A percentile compares a stretch with the other conserved stretches of the same genome.
These are phyloP conservation scores for Mortierella sp. DNA, from an alignment of 371 early-diverging fungal species.

Conservation along the genomic window DNA sequence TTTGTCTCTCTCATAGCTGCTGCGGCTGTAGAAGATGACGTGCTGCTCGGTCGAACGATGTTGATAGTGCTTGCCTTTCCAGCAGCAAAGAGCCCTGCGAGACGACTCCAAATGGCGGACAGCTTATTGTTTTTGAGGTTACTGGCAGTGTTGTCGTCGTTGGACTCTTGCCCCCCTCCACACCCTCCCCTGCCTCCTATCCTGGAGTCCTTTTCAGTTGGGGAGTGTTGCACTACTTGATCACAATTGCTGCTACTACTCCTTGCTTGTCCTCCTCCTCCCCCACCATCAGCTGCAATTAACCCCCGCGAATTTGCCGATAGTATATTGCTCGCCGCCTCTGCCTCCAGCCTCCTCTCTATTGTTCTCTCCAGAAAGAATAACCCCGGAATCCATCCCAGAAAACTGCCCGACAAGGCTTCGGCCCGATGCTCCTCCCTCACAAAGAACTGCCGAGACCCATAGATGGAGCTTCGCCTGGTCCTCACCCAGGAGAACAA, in stretches of 20 bases:
- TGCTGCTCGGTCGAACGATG: background rate
- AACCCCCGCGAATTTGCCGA: background rate
- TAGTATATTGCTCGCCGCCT: background rate
- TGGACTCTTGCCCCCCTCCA: background rate
- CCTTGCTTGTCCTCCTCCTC: background rate
- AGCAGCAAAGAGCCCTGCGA: background rate
- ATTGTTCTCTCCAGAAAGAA: constrained; percentile 19
- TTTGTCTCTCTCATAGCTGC: background rate
- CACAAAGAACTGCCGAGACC: constrained; percentile 34
- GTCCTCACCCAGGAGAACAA: constrained; percentile 37
- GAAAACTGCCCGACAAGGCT: background rate
- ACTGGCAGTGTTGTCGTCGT: background rate
- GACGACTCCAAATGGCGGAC: background rate
- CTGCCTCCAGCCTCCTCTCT: background rate
- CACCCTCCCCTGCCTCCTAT: background rate
- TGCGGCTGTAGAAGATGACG: background rate
- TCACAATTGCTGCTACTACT: background rate
- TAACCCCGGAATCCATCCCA: constrained; percentile 22
- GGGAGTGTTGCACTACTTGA: background rate
- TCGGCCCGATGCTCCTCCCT: constrained; percentile 33
- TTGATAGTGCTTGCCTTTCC: background rate
- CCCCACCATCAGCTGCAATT: background rate
- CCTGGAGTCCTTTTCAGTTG: background rate
- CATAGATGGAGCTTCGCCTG: constrained; percentile 28
- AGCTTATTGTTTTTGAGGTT: background rate